Conservation (phyloP, 1,284 basidiomycete species). For the Flammula alnicola region DNA sequence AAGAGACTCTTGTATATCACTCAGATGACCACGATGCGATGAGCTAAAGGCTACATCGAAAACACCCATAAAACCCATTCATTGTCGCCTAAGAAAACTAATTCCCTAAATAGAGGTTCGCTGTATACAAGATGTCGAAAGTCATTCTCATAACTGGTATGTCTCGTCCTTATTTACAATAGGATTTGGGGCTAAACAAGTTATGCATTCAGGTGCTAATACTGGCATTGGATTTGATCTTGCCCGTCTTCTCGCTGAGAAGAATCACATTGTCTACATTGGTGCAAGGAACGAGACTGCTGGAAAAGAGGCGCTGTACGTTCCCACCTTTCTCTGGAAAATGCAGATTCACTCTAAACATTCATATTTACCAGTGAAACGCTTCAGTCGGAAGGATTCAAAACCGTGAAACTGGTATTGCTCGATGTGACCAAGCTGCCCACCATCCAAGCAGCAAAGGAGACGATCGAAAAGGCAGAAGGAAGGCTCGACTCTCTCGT, state of each 20-base stretch:
- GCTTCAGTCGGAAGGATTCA: slow-evolving; percentile 19
- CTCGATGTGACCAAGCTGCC: slow-evolving; percentile 30
- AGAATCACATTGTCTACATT: slow-evolving; percentile 25
- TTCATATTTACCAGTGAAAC: slow-evolving; percentile 18
- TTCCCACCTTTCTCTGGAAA: neutral
- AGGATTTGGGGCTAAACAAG: slow-evolving; percentile 23
- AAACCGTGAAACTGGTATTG: slow-evolving; percentile 20
- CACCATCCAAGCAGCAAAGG: slow-evolving; percentile 39
- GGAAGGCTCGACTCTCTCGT: slow-evolving; percentile 52
- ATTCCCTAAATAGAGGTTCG: too few species aligned
- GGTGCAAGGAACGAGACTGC: slow-evolving; percentile 19
- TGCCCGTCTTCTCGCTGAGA: slow-evolving; percentile 20
- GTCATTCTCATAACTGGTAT: slow-evolving; percentile 24
- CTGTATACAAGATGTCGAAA: slow-evolving; percentile 4
- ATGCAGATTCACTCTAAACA: neutral
- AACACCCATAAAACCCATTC: too few species aligned
- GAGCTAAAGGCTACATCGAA: too few species aligned
- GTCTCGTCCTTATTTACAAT: neutral
- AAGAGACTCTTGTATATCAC: too few species aligned
- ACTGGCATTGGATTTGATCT: slow-evolving; percentile 26
- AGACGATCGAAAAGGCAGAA: slow-evolving; percentile 42
- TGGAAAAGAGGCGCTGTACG: slow-evolving; percentile 24
- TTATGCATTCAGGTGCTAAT: slow-evolving; percentile 17
- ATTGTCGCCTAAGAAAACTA: too few species aligned
- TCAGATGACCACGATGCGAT: too few species aligned